Evolutionary conservation across 2,329 filamentous ascomycete species (phyloP), one percentile per base, ranked within the genome.

Genomic region (Botrytis sinoallii): DNA sequence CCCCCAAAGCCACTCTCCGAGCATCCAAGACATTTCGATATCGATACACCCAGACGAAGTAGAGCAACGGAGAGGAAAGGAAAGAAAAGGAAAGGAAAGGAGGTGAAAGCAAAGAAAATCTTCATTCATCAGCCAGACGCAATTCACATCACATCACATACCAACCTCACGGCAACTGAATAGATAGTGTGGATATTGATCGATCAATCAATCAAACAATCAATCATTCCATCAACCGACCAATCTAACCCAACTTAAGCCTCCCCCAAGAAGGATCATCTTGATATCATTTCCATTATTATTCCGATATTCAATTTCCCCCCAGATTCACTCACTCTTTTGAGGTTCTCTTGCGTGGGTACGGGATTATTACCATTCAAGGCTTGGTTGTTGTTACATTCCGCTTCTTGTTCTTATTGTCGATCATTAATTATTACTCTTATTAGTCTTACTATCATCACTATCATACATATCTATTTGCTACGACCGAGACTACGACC

Each of bases 21-120:
- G 25, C 48, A 42, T n/a, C 65, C 65, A 68, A 68, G 65, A 68
- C 65, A 68, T 57, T 29, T 29, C 52, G 52, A 57, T 57, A 57
- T 40, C 44, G 44, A n/a, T 25, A 67, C 44, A 12, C 22, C 44
- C 12, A n/a, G 25, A 46, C 64, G 48, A 52, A 40, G 65, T 4
- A 18, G 38, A 52, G 48, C 9, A 48, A 48, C 46, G 20, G 46
- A 48, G 46, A 48, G 46, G 44, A 22, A 20, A 22, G 48, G 48
- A 46, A 2, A 46, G 44, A 20, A 22, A 48, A 10, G 52, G 14
- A 10, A 20, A 2, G 10, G 48, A 52, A 55, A 29, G 52, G 14
- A 57, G 3, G 25, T 25, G 48, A 14, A n/a, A 4, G 52, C 12
- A 52, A n/a, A 67, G 65, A 20, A 40, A 29, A 55, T 57, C 48